Evolutionary conservation across 805 yeast genomes (phyloP).

Genomic region (Kodamaea nitidulidarum): DNA sequence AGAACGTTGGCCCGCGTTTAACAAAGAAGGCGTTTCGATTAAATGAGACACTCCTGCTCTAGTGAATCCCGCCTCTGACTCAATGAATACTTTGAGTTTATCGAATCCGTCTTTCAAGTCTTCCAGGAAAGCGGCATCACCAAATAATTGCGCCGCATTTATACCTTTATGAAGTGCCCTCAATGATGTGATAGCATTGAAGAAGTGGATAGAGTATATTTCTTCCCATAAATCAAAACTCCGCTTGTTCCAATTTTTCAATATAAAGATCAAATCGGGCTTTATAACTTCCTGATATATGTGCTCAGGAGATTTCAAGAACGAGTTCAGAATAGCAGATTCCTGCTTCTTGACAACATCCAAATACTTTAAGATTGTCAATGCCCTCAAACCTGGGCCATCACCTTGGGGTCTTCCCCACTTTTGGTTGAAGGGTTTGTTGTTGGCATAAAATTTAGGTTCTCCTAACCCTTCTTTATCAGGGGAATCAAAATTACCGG

Average conservation of each 20-base stretch:
- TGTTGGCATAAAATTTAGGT: slow-evolving; percentile 76
- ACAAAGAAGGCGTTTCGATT: slow-evolving; percentile 60
- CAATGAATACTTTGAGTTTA: slow-evolving; percentile 36
- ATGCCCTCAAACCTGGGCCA: slow-evolving; percentile 83
- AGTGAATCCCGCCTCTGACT: slow-evolving; percentile 39
- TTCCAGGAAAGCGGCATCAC: slow-evolving; percentile 24
- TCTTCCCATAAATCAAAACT: slow-evolving; percentile 97
- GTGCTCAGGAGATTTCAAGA: slow-evolving; percentile 30
- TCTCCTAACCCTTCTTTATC: slow-evolving; percentile 69
- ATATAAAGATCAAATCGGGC: slow-evolving; percentile 66
- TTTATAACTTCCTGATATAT: slow-evolving; percentile 53
- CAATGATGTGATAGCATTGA: slow-evolving; percentile 72
- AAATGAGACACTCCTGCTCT: slow-evolving; percentile 45
- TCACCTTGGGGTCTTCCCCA: slow-evolving; percentile 98
- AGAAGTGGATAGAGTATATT: slow-evolving; percentile 67
- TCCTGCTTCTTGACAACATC: slow-evolving; percentile 34
- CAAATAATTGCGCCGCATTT: slow-evolving; percentile 23
- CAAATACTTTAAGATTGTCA: slow-evolving; percentile 58
- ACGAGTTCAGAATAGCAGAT: slow-evolving; percentile 17
- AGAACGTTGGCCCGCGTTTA: slow-evolving; percentile 42
- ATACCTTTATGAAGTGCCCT: slow-evolving; percentile 63
- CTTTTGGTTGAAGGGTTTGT: slow-evolving; percentile 51
- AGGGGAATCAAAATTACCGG: slow-evolving; percentile 52
- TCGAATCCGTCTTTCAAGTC: slow-evolving; percentile 27
- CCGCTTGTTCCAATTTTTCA: slow-evolving; percentile 53